Percentiles rank a stretch among this genome's conserved stretches.
Evolutionary conservation across 345 rosid species (phyloP).

Genomic region (Punica granatum): DNA sequence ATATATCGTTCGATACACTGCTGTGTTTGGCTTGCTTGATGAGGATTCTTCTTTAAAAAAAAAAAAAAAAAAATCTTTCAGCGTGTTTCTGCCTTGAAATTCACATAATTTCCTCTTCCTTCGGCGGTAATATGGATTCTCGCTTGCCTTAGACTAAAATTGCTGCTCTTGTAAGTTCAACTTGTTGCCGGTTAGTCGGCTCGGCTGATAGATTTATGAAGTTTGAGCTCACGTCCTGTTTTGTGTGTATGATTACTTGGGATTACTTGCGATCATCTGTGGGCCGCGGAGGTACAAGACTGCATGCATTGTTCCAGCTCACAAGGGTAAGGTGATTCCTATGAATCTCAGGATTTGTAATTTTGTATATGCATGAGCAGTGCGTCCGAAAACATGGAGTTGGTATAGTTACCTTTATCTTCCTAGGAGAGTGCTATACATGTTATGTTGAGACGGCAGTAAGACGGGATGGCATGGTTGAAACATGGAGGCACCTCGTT

Average conservation of each 20-base stretch:
- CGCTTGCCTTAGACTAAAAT: neutral
- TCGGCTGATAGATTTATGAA: neutral
- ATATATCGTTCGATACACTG: neutral
- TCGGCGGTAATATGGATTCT: neutral
- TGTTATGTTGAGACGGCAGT: neutral
- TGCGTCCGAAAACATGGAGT: neutral
- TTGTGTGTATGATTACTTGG: neutral
- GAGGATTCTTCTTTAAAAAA: neutral
- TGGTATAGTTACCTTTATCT: too few relatives aligned
- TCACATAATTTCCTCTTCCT: neutral
- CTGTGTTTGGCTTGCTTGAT: neutral
- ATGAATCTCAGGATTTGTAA: neutral
- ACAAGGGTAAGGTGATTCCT: neutral
- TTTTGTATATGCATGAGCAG: neutral
- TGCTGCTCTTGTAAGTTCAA: neutral
- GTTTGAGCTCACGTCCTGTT: neutral
- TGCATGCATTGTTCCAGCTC: neutral
- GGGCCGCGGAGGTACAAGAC: neutral
- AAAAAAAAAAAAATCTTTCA: too few relatives aligned
- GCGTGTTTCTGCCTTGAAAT: neutral
- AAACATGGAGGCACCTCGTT: neutral
- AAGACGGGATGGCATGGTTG: neutral
- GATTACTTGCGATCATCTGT: neutral
- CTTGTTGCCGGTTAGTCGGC: neutral
- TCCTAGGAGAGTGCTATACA: neutral